Evolutionary conservation across 495 filamentous ascomycete genomes (phyloP), one percentile per base, ranked within the genome.

Genomic region (Penicillium soppii): DNA sequence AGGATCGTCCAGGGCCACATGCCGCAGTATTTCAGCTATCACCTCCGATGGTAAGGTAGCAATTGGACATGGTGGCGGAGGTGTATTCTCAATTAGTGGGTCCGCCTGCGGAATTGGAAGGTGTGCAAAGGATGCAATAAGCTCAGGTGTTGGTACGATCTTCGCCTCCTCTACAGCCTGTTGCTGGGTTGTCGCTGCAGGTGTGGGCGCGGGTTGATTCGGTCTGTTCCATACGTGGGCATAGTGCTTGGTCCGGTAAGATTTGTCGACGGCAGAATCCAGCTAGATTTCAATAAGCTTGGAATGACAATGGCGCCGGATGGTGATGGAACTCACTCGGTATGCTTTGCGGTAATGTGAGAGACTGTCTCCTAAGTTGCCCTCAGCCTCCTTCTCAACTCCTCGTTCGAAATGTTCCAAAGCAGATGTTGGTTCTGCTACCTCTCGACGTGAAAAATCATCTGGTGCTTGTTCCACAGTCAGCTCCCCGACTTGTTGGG

Each of bases 351-450:
- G 81, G 63, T 98, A 97, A 53, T 94, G 82, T 52, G 78, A 83
- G 38, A 98, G 60, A 67, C 94, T 97, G 54, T 97, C 94, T 4
- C 94, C 92, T 16, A 97, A 72, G 47, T 79, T 92, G 0, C 94
- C 94, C 50, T 85, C 83, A 0, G 77, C 77, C 70, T 97, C 95
- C 60, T 82, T 89, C 71, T 96, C 90, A 7, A 95, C 90, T 0
- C 92, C 95, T 65, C 81, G 79, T 65, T 97, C 94, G 61, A 95
- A 97, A 66, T 96, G 89, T 60, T 97, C 94, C 32, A 97, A 69
- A 3, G 94, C 94, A 7, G 91, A 89, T 19, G 72, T 72, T 10
- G 87, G 90, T 57, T 90, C 86, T 25, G 68, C 52, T 19, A 52
- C 56, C 37, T 17, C 48, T 38, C 53, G 53, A 42, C 30, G 61